Conservation (phyloP, 495 filamentous ascomycete genomes). For the Hyaloscypha bicolor region DNA sequence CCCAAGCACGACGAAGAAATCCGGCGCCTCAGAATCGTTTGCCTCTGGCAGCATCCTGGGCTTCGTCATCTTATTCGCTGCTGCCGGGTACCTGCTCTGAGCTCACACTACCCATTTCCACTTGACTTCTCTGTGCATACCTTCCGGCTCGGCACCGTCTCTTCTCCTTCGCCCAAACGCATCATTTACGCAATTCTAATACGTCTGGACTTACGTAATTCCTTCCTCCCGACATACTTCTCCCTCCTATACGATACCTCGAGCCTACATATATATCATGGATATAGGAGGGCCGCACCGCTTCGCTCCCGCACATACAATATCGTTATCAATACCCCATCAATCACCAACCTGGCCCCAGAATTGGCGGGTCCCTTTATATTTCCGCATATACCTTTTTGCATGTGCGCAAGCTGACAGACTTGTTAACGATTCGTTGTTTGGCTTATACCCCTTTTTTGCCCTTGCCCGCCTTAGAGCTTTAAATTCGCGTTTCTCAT, state of each 20-base stretch:
- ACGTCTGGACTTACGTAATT: conserved; percentile 36
- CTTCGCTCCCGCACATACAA: neutral
- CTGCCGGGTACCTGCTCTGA: conserved; percentile 25
- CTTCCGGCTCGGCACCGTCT: conserved; percentile 1
- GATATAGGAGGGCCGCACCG: neutral
- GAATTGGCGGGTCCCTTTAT: neutral
- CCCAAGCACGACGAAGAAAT: conserved; percentile 18
- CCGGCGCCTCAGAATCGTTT: conserved; percentile 12
- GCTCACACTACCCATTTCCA: neutral
- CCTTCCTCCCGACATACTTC: neutral
- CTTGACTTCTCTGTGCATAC: neutral
- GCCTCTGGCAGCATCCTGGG: conserved; percentile 19
- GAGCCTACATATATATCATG: too few species aligned
- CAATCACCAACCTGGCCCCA: neutral
- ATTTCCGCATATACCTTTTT: neutral
- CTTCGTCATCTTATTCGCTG: conserved; percentile 20
- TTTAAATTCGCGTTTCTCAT: too few species aligned
- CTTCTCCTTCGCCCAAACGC: neutral
- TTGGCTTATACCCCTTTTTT: neutral
- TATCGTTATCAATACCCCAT: neutral
- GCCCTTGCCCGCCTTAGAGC: neutral
- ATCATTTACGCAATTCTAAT: conserved; percentile 26
- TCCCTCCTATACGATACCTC: too few species aligned
- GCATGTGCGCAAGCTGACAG: neutral
- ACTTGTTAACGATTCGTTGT: neutral